Conservation (phyloP, 139 green algal species). For the Yamagishiella unicocca region DNA sequence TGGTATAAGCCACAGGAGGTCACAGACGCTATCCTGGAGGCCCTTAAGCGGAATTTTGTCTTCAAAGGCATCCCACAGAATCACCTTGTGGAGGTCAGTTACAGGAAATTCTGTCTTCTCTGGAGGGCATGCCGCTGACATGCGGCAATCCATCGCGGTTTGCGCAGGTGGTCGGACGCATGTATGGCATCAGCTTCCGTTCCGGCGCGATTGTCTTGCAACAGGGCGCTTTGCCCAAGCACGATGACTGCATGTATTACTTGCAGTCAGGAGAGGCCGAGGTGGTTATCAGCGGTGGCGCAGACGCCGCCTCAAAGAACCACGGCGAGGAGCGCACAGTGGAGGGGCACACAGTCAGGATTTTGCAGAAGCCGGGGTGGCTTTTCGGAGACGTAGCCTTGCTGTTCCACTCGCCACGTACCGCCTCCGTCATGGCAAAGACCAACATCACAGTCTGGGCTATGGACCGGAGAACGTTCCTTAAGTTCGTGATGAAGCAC, state of each 20-base stretch:
- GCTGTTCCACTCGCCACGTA: conserved; percentile 81
- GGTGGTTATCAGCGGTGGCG: conserved; percentile 74
- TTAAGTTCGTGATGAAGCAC: conserved; percentile 81
- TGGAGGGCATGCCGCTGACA: background rate
- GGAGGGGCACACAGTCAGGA: conserved; percentile 70
- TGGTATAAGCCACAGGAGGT: conserved; percentile 69
- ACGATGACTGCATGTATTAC: conserved; percentile 82
- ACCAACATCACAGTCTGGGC: conserved; percentile 76
- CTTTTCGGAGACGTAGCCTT: conserved; percentile 85
- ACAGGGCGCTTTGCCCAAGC: conserved; percentile 73
- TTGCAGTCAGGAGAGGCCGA: conserved; percentile 77
- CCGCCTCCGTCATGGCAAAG: conserved; percentile 76
- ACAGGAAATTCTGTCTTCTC: too few species aligned
- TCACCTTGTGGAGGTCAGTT: conserved; percentile 66
- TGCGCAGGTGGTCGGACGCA: conserved; percentile 66
- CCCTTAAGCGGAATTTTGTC: conserved; percentile 71
- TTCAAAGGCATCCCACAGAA: conserved; percentile 74
- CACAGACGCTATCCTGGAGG: conserved; percentile 64
- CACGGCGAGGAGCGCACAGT: conserved; percentile 61
- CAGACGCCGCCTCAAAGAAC: conserved; percentile 42
- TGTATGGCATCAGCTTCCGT: conserved; percentile 71
- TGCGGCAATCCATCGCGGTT: background rate
- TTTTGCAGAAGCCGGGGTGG: conserved; percentile 77
- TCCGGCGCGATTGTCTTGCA: conserved; percentile 73
- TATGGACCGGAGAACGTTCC: conserved; percentile 77